Conservation (phyloP, 345 rosid genomes). For the Nasturtium officinale region DNA sequence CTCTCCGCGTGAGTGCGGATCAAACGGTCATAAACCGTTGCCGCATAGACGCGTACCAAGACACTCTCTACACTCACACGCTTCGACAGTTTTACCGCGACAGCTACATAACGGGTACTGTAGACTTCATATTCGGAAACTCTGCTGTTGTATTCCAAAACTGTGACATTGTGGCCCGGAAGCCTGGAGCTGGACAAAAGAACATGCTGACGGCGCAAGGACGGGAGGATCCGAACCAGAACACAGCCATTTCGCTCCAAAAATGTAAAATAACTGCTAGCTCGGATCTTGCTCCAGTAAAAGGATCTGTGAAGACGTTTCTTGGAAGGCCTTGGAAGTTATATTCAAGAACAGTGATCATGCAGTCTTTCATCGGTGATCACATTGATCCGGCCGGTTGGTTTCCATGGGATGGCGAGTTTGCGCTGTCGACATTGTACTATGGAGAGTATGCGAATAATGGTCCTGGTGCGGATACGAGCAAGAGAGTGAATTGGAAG, state of each 20-base stretch:
- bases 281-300: slow-evolving; percentile 56
- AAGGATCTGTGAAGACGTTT: slow-evolving; percentile 52
- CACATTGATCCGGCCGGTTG: slow-evolving; percentile 80
- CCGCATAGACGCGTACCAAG: slow-evolving; percentile 71
- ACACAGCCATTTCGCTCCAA: slow-evolving; percentile 82
- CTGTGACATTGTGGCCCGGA: slow-evolving; percentile 62
- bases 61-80: slow-evolving; percentile 71
- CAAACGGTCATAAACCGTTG: slow-evolving; percentile 78
- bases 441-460: slow-evolving; percentile 75
- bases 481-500: slow-evolving; percentile 67
- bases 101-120: slow-evolving; percentile 64
- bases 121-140: slow-evolving; percentile 80
- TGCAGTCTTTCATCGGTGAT: slow-evolving; percentile 64
- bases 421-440: slow-evolving; percentile 68
- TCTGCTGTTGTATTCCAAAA: slow-evolving; percentile 75
- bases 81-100: slow-evolving; percentile 78
- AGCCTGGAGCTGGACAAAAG: slow-evolving; percentile 58
- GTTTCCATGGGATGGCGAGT: slow-evolving; percentile 69
- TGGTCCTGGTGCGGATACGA: slow-evolving; percentile 71
- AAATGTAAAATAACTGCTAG: slow-evolving; percentile 58
- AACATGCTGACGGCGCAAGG: slow-evolving; percentile 88
- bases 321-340: slow-evolving; percentile 92
- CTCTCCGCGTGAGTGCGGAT: slow-evolving; percentile 80
- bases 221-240: slow-evolving; percentile 65
- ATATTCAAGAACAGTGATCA: slow-evolving; percentile 65